Evolutionary conservation across 306 rosid genomes (phyloP), one percentile per base, ranked within the genome.

Genomic region (Biancaea sappan): DNA sequence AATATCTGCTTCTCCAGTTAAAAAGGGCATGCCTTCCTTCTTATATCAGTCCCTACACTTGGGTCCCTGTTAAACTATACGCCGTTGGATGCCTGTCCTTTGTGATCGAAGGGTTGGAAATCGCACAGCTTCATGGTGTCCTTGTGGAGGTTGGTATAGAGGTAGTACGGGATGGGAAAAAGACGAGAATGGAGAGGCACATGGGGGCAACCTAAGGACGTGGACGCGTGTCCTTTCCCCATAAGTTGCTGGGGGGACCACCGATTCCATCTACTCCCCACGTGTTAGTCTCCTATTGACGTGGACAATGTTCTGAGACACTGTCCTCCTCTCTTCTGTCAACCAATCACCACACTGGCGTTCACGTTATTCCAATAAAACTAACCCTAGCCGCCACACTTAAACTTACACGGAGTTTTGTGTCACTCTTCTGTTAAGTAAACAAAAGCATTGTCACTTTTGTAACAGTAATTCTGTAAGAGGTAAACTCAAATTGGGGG

Each of bases 191-290:
- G 68, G 28, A 57, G 50, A 48, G 14, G 84, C 91, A 86, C 93
- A 82, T 88, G 91, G 91, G 80, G 24, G 38, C 63, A 58, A 72
- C 80, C 69, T 5, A 80, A 12, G 24, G 16, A 13, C 53, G 9
- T 59, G 4, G 40, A 80, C 80, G 78, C 87, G 86, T 84, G 88
- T 73, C 82, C 32, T 0, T 21, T 34, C 84, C 85, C 85, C 71
- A 18, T 2, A 24, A 8, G 52, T 51, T 1, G 4, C 15, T 26
- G 0, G 0, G 6, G 75, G 89, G 85, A 79, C 88, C 86, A 71
- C 74, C 5, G 3, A 26, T 71, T 80, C 75, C 65, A 70, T 73
- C 76, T 72, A 32, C 9, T 4, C 1, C 35, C 70, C 82, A 88
- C 83, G 84, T 65, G 84, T 84, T 1, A 9, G 6, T 7, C 26